Evolutionary conservation across 2,329 filamentous ascomycete genomes (phyloP), one percentile per base, ranked within the genome.

Genomic region (Talaromyces sp.): DNA sequence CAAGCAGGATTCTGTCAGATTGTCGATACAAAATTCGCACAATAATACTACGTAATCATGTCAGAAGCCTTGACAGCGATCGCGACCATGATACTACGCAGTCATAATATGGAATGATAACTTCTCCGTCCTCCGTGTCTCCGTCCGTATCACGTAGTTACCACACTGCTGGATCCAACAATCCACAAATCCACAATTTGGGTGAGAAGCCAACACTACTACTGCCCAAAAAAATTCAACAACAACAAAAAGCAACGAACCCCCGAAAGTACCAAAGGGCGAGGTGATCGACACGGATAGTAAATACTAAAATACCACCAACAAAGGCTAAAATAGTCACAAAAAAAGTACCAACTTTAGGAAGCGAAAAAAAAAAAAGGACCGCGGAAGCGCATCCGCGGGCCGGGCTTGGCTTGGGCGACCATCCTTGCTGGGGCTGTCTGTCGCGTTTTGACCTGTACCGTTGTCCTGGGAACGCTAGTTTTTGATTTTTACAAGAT

Each of bases 171-270:
- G 35, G 29, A 59, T 55, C 57, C 32, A 32, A 19, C 54, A 29
- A 21, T 21, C 35, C 35, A 35, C 13, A 43, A 43, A 6, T 41
- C 13, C 35, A 43, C n/a, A 43, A n/a, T 21, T 21, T 24, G 43
- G 43, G 19, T n/a, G 26, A 27, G 6, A 27, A 27, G 26, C 6
- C 3, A 27, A 27, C 3, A 27, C 3, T 27, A 8, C 38, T n/a
- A n/a, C n/a, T n/a, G n/a, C 38, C 17, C 4, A 2, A 21, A 54
- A 43, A 49, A 59, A 53, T 24, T 52, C 19, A 31, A 58, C 24
- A 55, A 59, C 9, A 58, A 58, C 54, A 27, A 13, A 51, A 24
- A 58, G 35, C 49, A 58, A 53, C 49, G 13, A 52, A 43, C 29
- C 26, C n/a, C n/a, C n/a, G n/a, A n/a, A n/a, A n/a, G n/a, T n/a